Base-by-base conservation (phyloP, 116 monocot species). In the Dioscorea cayenensis region DNA sequence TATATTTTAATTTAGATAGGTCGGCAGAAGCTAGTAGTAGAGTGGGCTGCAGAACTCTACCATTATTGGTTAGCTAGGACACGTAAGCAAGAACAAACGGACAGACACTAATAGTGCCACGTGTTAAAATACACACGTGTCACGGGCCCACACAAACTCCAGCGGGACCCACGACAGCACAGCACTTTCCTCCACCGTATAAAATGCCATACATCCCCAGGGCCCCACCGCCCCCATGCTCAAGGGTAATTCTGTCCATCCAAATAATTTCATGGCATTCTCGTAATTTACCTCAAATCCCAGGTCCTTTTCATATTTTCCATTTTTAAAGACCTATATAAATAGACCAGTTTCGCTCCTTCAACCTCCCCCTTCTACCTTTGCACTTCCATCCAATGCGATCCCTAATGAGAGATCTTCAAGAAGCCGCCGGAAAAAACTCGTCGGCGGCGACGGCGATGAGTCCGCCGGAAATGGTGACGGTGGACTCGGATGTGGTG, bases 401-500 rank as follows among this genome's bases (percentile, higher is more conserved):
- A 55, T 19, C 55, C 14, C 55, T 14, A 1, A 16, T 0, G 55
- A 55, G 55, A 55, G 10, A 18, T 55, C 55, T 55, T 16, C 55
- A 55, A 16, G 14, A 11, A 11, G 10, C 14, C 55, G 55, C 55
- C 18, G 55, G 55, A 55, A 55, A 12, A 11, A 16, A 55, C 55
- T 55, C 55, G 16, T 55, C 55, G 13, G 14, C 55, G 62, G 62
- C 25, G 62, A 27, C 25, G 25, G 25, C 23, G 22, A 6, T 65
- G 27, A 38, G 71, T 1, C 29, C 88, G 2, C 71, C 81, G 17
- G 59, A 77, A 20, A 5, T 78, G 2, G 23, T 60, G 3, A 17
- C 74, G 4, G 58, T 79, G 36, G 88, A 88, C 67, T 88, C 88
- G 17, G 82, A 88, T 72, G 72, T 82, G 25, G 77, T 84, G n/a